Conservation (phyloP, 2,329 filamentous ascomycete genomes). For the Pseudogymnoascus sp. region DNA sequence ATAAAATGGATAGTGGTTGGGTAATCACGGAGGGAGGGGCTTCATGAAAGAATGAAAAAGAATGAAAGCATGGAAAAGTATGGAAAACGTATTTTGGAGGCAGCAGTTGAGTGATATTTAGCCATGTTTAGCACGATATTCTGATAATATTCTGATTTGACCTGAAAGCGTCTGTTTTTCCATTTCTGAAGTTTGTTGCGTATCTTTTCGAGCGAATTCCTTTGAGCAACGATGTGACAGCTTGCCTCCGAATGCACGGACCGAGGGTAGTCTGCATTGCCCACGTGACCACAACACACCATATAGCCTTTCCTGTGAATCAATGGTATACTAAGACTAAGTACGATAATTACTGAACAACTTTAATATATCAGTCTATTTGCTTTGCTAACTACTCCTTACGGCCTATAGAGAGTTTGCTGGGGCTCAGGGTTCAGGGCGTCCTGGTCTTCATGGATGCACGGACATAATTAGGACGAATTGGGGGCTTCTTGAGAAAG, state of each 20-base stretch:
- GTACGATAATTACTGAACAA: background rate
- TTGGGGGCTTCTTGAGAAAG: background rate
- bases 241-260: background rate
- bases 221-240: background rate
- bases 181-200: background rate
- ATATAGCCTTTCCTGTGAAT: background rate
- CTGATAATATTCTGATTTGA: background rate
- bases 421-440: background rate
- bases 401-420: background rate
- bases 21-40: background rate
- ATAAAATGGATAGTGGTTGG: background rate
- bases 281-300: background rate
- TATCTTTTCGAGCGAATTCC: background rate
- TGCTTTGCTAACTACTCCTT: background rate
- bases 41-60: background rate
- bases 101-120: background rate
- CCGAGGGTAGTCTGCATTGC: background rate
- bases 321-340: background rate
- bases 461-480: background rate
- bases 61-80: background rate
- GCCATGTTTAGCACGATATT: background rate
- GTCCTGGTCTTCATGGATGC: background rate
- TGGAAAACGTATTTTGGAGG: background rate
- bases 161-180: background rate
- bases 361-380: background rate